Evolutionary conservation across 306 rosid species (phyloP).

Genomic region (Dryas octopetala): DNA sequence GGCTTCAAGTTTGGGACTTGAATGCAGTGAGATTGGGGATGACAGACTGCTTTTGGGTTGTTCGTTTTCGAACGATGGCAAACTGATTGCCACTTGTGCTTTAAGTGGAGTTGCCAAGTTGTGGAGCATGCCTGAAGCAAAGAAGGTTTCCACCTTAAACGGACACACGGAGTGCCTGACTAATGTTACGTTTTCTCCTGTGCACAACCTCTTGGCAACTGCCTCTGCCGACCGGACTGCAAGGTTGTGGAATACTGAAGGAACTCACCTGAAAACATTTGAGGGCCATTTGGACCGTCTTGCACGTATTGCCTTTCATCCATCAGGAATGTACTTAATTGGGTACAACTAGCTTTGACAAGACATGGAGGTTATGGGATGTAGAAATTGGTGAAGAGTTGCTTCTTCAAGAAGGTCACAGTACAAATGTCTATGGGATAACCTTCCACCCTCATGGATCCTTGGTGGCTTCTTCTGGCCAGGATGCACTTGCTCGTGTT

Average conservation of each 20-base stretch:
- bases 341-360: slow-evolving; percentile 95
- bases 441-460: slow-evolving; percentile 91
- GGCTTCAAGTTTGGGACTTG: slow-evolving; percentile 69
- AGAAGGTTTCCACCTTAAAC: slow-evolving; percentile 58
- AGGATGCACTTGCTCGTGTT: slow-evolving; percentile 84
- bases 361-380: slow-evolving; percentile 99
- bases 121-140: slow-evolving; percentile 85
- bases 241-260: slow-evolving; percentile 78
- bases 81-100: slow-evolving; percentile 78
- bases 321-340: slow-evolving; percentile 90
- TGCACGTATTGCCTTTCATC: slow-evolving; percentile 94
- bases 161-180: slow-evolving; percentile 89
- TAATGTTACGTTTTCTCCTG: slow-evolving; percentile 78
- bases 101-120: slow-evolving; percentile 49
- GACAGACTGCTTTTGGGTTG: slow-evolving; percentile 90
- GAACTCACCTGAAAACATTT: slow-evolving; percentile 65
- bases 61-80: slow-evolving; percentile 76
- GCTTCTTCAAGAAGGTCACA: too few relatives aligned
- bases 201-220: slow-evolving; percentile 70
- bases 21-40: slow-evolving; percentile 92
- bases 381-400: too few relatives aligned
- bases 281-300: slow-evolving; percentile 95
- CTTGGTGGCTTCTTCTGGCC: slow-evolving; percentile 78
- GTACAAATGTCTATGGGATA: slow-evolving; percentile 79
- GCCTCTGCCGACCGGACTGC: slow-evolving; percentile 96